Evolutionary conservation across 306 rosid genomes (phyloP).

Genomic region (Vigna nakashimae): DNA sequence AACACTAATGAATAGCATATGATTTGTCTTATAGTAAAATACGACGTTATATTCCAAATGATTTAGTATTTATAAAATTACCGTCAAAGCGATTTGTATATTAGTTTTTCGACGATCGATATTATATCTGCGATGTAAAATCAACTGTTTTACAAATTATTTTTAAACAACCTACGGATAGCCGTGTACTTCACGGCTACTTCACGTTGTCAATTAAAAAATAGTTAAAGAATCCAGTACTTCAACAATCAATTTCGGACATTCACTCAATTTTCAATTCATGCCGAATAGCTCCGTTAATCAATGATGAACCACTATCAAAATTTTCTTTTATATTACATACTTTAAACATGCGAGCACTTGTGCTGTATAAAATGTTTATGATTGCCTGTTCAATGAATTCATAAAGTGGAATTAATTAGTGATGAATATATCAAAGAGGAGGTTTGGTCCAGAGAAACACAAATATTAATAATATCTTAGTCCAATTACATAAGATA

Average conservation of each 20-base stretch:
- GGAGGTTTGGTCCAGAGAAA: too few relatives aligned
- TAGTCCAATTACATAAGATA: too few relatives aligned
- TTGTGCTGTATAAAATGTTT: constrained; percentile 43
- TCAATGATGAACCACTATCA: constrained; percentile 30
- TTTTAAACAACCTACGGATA: not conserved
- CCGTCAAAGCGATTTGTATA: too few relatives aligned
- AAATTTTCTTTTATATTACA: not conserved
- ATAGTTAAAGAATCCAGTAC: constrained; percentile 24
- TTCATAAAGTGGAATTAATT: constrained; percentile 46
- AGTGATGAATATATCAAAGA: not conserved
- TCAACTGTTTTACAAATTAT: not conserved
- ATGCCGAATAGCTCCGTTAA: constrained; percentile 49
- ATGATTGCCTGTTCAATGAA: constrained; percentile 50
- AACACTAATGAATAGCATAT: too few relatives aligned
- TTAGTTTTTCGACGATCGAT: too few relatives aligned
- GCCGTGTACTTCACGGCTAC: constrained; percentile 52
- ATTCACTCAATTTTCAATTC: constrained; percentile 37
- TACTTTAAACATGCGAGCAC: not conserved
- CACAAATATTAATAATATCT: too few relatives aligned
- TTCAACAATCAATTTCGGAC: constrained; percentile 46
- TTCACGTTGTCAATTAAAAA: constrained; percentile 38
- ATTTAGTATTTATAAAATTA: too few relatives aligned
- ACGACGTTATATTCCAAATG: too few relatives aligned
- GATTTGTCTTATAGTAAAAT: too few relatives aligned
- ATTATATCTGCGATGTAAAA: too few relatives aligned